Base-by-base conservation (phyloP, 805 yeast species). In the Zygosaccharomyces kombuchaensis region DNA sequence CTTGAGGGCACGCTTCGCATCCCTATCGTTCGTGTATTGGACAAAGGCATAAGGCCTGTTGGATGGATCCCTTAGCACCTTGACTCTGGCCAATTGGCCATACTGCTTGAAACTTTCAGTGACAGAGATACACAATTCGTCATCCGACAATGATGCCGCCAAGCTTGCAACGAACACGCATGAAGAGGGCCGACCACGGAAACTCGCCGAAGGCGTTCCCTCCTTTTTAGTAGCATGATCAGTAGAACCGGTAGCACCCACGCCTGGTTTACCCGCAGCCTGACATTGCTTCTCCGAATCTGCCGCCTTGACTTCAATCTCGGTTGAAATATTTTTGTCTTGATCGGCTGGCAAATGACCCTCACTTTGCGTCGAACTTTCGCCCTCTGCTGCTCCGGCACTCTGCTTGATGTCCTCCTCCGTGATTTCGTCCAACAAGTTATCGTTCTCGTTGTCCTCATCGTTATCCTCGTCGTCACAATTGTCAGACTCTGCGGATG, bases 11-110 rank as follows among this genome's bases (percentile, higher is more conserved):
- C 52, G 60, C 50, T 74, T 72, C 4, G 95, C 89, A 53, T 84
- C 91, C 7, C 67, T 70, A 52, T 84, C 93, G 46, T 70, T 78
- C 7, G 78, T 71, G 62, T 85, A 89, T 67, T 89, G 96, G 37
- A 89, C 96, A 73, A 89, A 89, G 0, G 96, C 96, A 66, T 89
- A 89, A 2, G 97, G 97, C 38, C 96, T 73, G 58, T 84, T 84
- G 17, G 80, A 73, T 12, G 84, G 80, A 67, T 89, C 96, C 44
- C 96, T 72, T 47, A 89, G 72, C 2, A 89, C 96, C 59, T 89
- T 89, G 12, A 87, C 95, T 17, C 83, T 69, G 1, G 81, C 73
- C 34, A 87, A 69, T 34, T 74, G 70, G 6, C 96, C 96, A 81
- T 83, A 89, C 47, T 77, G 71, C 47, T 70, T 66, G 55, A 89